phyloP scores from a whole-genome alignment of 164 flowering plant genomes.

The Macadamia tetraphylla region DNA sequence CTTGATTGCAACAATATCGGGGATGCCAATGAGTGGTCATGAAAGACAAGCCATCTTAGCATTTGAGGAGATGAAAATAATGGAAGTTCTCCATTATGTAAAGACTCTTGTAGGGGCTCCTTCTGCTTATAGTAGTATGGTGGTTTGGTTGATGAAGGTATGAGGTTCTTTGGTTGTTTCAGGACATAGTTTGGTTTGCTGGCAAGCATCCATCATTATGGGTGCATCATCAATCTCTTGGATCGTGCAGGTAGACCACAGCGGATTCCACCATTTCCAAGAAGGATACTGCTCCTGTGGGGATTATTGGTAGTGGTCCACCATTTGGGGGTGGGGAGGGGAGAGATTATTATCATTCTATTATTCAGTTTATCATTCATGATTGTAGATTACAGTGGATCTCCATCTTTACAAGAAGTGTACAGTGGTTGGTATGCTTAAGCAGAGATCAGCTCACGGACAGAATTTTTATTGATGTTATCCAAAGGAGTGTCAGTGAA shows the following conservation, averaged over 20 bases:
- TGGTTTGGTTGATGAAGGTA: background rate
- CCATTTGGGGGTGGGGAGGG: no score
- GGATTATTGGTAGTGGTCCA: background rate
- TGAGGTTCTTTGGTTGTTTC: background rate
- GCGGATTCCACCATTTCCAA: background rate
- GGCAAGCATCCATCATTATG: background rate
- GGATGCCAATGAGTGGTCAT: background rate
- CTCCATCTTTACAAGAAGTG: background rate
- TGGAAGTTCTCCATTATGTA: background rate
- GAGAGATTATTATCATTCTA: no score
- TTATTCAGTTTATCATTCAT: background rate
- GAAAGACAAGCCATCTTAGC: background rate
- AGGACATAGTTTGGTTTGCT: background rate
- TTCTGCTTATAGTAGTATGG: background rate
- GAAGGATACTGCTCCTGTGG: background rate
- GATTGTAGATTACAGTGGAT: background rate
- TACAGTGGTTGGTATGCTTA: constrained; percentile 11
- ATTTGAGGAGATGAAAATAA: background rate
- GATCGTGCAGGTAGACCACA: background rate
- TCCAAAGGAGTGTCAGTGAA: constrained; percentile 26
- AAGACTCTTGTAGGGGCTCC: background rate
- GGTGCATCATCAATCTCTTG: background rate
- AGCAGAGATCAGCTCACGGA: constrained; percentile 31
- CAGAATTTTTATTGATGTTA: constrained; percentile 10
- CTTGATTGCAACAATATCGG: background rate